A percentile compares a stretch with the other conserved stretches of the same genome.
phyloP scores from a whole-genome alignment of 176 grass and related monocot species.

The Sorghum bicolor region DNA sequence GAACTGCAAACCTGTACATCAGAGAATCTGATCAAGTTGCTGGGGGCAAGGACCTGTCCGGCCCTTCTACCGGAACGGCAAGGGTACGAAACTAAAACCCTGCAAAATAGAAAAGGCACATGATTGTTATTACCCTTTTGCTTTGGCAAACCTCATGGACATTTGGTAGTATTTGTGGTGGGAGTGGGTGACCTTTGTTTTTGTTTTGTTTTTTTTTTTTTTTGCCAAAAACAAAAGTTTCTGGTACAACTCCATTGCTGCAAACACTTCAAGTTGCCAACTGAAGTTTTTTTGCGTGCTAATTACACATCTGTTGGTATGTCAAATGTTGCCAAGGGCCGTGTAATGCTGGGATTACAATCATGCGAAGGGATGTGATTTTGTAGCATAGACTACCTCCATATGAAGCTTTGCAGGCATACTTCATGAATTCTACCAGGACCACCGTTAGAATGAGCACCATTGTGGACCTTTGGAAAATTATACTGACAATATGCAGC shows the following conservation, averaged over 20 bases:
- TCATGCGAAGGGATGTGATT: not conserved
- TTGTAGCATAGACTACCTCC: not conserved
- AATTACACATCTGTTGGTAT: not conserved
- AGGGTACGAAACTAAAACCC: not conserved
- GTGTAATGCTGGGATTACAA: not conserved
- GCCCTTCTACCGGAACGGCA: not conserved
- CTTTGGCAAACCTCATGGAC: not conserved
- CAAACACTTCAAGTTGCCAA: constrained; percentile 6
- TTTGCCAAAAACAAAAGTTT: not conserved
- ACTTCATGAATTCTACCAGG: not conserved
- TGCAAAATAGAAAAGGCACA: not conserved
- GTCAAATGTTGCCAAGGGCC: not conserved
- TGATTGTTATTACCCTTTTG: not conserved
- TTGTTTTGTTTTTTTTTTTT: too few relatives aligned
- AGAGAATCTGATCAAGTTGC: not conserved
- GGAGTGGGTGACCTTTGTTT: not conserved
- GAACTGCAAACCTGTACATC: not conserved
- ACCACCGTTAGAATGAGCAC: not conserved
- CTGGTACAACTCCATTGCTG: not conserved
- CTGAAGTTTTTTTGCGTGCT: not conserved
- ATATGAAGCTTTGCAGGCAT: not conserved
- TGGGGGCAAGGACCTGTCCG: not conserved
- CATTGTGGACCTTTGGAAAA: not conserved
- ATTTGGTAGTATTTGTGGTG: not conserved
- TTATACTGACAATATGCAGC: not conserved